These are phyloP conservation scores for Colletotrichum coccodes DNA, from an alignment of 2,329 filamentous ascomycete species.

Conservation along the genomic window DNA sequence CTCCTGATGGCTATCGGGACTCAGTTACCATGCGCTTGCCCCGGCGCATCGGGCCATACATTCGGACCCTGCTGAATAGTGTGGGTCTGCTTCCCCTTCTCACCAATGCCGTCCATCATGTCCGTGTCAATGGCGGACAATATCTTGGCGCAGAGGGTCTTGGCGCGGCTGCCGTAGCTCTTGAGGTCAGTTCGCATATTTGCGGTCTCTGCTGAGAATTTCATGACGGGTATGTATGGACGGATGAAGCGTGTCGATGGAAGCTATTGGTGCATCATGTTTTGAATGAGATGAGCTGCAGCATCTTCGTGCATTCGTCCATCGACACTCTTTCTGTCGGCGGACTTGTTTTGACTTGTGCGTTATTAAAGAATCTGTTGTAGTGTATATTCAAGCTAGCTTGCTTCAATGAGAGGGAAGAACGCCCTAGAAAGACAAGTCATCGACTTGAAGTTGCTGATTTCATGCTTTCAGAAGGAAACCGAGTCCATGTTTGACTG, in stretches of 20 bases:
- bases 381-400: no score
- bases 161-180: conserved; percentile 6
- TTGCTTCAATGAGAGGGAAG: no score
- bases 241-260: conserved; percentile 6
- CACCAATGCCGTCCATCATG: not conserved
- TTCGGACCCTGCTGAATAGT: conserved; percentile 54
- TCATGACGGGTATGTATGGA: not conserved
- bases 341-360: no score
- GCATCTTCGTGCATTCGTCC: conserved; percentile 18
- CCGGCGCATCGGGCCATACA: conserved; percentile 53
- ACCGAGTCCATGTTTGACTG: no score
- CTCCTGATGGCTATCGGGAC: not conserved
- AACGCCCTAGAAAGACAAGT: no score
- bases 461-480: no score
- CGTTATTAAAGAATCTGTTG: no score
- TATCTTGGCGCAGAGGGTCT: not conserved
- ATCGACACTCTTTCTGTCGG: not conserved
- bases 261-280: conserved; percentile 10
- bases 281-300: conserved; percentile 14
- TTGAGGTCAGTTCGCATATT: conserved; percentile 3
- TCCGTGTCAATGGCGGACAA: not conserved
- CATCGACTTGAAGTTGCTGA: no score
- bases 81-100: conserved; percentile 51
- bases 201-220: not conserved
- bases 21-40: not conserved